phyloP scores from a whole-genome alignment of 2,329 filamentous ascomycete genomes.

The Penicillium sp. region DNA sequence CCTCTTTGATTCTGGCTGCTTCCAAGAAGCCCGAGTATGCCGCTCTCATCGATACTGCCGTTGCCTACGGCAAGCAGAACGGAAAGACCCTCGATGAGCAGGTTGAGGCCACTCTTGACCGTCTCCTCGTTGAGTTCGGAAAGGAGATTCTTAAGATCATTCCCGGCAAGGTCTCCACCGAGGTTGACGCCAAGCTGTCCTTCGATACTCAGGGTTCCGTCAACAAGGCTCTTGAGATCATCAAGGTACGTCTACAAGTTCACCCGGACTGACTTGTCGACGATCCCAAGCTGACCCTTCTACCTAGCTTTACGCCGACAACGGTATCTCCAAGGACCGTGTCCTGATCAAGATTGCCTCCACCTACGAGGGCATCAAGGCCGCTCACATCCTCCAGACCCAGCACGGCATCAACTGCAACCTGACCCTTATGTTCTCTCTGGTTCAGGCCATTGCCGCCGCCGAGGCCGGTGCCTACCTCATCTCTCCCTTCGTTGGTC shows the following conservation, averaged over 20 bases:
- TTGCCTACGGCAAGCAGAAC: conserved; percentile 74
- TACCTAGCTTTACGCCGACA: conserved; percentile 77
- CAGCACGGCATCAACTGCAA: conserved; percentile 97
- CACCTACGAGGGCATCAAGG: conserved; percentile 99
- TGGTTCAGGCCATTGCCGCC: conserved; percentile 85
- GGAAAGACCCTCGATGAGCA: conserved; percentile 62
- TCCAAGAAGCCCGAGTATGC: conserved; percentile 97
- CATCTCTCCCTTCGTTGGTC: conserved; percentile 97
- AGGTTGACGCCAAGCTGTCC: conserved; percentile 92
- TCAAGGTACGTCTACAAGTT: conserved; percentile 56
- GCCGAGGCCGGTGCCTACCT: conserved; percentile 93
- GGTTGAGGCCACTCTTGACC: conserved; percentile 83
- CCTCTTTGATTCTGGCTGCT: conserved; percentile 92
- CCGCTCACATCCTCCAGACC: conserved; percentile 88
- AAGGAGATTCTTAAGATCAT: conserved; percentile 95
- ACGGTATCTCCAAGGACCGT: conserved; percentile 86
- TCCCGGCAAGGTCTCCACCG: conserved; percentile 95
- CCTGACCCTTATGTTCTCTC: conserved; percentile 97
- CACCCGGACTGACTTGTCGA: neutral
- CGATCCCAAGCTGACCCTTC: conserved; percentile 18
- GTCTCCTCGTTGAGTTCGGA: conserved; percentile 93
- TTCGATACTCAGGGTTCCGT: conserved; percentile 90
- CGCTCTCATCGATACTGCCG: conserved; percentile 75
- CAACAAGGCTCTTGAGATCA: conserved; percentile 92
- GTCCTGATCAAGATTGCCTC: conserved; percentile 98